phyloP scores from a whole-genome alignment of 2,329 filamentous ascomycete genomes.

The Fonsecaea multimorphosa region DNA sequence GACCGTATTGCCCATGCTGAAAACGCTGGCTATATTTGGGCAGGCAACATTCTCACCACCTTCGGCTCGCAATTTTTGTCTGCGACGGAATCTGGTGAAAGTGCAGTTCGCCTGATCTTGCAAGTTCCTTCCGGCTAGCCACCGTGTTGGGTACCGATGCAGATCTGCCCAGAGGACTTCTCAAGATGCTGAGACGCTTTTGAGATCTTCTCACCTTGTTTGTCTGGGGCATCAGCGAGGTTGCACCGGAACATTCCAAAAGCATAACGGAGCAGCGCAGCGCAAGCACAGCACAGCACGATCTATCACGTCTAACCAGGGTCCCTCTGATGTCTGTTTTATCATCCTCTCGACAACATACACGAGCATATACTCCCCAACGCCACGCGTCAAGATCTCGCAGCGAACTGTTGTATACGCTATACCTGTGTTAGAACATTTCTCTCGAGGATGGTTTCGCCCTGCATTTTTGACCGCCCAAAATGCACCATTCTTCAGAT shows the following conservation, averaged over 20 bases:
- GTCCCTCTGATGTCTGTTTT: not conserved
- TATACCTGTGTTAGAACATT: not conserved
- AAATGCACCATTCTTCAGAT: not conserved
- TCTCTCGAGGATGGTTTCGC: not conserved
- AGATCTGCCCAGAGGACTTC: conserved; percentile 33
- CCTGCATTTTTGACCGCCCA: not conserved
- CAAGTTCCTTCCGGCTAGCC: conserved; percentile 34
- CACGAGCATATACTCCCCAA: not conserved
- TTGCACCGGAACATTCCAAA: conserved; percentile 8
- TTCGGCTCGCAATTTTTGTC: conserved; percentile 20
- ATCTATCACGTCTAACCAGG: not conserved
- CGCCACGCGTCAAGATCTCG: not conserved
- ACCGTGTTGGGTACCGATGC: conserved; percentile 28
- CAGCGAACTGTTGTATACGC: not conserved
- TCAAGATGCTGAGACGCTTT: conserved; percentile 33
- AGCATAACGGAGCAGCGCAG: conserved; percentile 14
- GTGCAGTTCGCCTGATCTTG: conserved; percentile 27
- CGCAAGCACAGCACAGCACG: not conserved
- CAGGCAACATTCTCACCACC: conserved; percentile 22
- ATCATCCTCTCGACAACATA: not conserved
- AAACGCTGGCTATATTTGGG: conserved; percentile 33
- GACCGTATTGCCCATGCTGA: conserved; percentile 30
- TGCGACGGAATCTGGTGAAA: conserved; percentile 20
- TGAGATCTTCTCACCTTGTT: conserved; percentile 22
- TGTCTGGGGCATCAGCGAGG: conserved; percentile 36